phyloP scores from a whole-genome alignment of 768 basidiomycete species.

The Tulasnella sp. region DNA sequence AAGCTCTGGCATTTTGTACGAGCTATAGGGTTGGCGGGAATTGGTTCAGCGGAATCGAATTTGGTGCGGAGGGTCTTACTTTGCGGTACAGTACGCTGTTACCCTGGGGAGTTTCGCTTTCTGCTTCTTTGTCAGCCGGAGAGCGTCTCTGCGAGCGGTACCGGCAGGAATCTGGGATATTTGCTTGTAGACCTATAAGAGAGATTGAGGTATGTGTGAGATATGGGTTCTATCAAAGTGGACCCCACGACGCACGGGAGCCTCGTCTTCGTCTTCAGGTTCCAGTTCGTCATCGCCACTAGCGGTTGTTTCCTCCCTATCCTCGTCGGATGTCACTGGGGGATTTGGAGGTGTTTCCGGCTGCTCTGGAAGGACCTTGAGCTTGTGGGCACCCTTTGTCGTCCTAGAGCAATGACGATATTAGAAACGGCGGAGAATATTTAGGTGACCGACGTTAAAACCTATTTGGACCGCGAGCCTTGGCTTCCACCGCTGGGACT shows the following conservation, averaged over 20 bases:
- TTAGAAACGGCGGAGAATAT: background rate
- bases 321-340: slow-evolving; percentile 37
- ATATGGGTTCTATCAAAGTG: background rate
- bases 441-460: background rate
- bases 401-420: slow-evolving; percentile 31
- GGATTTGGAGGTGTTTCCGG: slow-evolving; percentile 51
- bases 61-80: slow-evolving; percentile 53
- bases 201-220: slow-evolving; percentile 12
- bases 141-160: slow-evolving; percentile 87
- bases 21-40: slow-evolving; percentile 52
- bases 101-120: slow-evolving; percentile 92
- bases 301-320: slow-evolving; percentile 48
- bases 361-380: slow-evolving; percentile 87
- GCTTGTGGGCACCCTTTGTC: slow-evolving; percentile 52
- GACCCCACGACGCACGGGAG: slow-evolving; percentile 54
- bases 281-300: slow-evolving; percentile 50
- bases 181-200: slow-evolving; percentile 82
- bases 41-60: background rate
- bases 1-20: slow-evolving; percentile 85
- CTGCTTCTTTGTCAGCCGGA: slow-evolving; percentile 83
- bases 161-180: slow-evolving; percentile 93
- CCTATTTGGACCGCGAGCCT: slow-evolving; percentile 28
- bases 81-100: slow-evolving; percentile 95
- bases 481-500: slow-evolving; percentile 13
- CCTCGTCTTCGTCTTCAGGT: slow-evolving; percentile 72